phyloP scores from a whole-genome alignment of 805 yeast species.

The Candida ascalaphidarum region DNA sequence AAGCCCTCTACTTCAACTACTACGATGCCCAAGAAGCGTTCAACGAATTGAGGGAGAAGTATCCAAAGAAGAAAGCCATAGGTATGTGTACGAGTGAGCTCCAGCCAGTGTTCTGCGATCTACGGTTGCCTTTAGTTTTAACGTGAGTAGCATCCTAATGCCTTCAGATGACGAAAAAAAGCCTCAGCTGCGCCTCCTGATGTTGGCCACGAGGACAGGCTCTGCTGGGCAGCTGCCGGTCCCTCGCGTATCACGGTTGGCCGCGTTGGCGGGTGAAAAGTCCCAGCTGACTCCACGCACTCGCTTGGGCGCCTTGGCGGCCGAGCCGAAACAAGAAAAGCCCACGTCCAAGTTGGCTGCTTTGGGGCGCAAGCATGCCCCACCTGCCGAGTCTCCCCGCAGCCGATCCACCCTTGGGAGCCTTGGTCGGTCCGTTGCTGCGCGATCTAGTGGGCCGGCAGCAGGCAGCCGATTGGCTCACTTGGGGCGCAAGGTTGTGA shows the following conservation, averaged over 20 bases:
- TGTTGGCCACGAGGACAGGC: too few species aligned
- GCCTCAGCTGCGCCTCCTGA: not conserved
- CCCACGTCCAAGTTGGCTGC: constrained; percentile 3
- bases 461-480: too few species aligned
- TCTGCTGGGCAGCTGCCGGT: too few species aligned
- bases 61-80: constrained; percentile 23
- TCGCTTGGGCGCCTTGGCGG: too few species aligned
- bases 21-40: constrained; percentile 45
- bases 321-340: too few species aligned
- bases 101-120: constrained; percentile 1
- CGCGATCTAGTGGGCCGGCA: too few species aligned
- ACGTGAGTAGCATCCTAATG: constrained; percentile 10
- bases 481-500: too few species aligned
- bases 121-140: constrained; percentile 1
- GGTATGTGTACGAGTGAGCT: constrained; percentile 34
- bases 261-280: too few species aligned
- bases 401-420: too few species aligned
- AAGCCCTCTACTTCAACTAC: constrained; percentile 51
- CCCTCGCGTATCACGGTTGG: too few species aligned
- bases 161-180: not conserved
- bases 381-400: not conserved
- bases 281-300: too few species aligned
- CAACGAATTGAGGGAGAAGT: constrained; percentile 33
- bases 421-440: too few species aligned
- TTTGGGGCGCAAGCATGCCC: not conserved